Conservation (phyloP, 306 rosid genomes). For the Pyrus pyrifolia region DNA sequence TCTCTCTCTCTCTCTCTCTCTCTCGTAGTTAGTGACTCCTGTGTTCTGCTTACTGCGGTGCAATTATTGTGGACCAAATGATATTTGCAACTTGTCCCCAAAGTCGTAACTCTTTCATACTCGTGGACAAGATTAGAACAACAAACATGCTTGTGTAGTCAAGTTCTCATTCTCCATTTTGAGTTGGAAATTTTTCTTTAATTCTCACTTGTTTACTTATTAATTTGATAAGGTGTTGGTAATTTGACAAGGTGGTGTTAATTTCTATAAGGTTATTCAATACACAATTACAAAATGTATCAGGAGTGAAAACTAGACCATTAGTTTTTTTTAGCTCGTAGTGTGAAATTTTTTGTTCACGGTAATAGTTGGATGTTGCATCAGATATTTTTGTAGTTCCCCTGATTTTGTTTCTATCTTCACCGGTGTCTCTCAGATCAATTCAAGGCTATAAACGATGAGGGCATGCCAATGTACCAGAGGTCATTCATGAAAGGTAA, state of each 20-base stretch:
- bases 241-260: too few relatives aligned
- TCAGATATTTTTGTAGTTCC: neutral
- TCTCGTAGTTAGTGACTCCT: neutral
- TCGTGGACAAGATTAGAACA: too few relatives aligned
- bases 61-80: neutral
- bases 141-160: too few relatives aligned
- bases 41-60: neutral
- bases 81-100: neutral
- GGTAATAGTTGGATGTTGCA: neutral
- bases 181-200: too few relatives aligned
- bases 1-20: neutral
- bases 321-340: neutral
- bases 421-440: constrained; percentile 17
- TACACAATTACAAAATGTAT: neutral
- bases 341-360: neutral
- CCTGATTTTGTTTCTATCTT: neutral
- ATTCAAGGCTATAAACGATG: constrained; percentile 85
- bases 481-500: constrained; percentile 93
- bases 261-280: neutral
- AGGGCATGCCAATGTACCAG: constrained; percentile 94
- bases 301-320: neutral
- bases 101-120: neutral
- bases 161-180: too few relatives aligned
- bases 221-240: too few relatives aligned
- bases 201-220: too few relatives aligned